These are phyloP conservation scores for Bolboschoenoplectus hybrid DNA, from an alignment of 202 grass and related monocot genomes.

Conservation along the genomic window DNA sequence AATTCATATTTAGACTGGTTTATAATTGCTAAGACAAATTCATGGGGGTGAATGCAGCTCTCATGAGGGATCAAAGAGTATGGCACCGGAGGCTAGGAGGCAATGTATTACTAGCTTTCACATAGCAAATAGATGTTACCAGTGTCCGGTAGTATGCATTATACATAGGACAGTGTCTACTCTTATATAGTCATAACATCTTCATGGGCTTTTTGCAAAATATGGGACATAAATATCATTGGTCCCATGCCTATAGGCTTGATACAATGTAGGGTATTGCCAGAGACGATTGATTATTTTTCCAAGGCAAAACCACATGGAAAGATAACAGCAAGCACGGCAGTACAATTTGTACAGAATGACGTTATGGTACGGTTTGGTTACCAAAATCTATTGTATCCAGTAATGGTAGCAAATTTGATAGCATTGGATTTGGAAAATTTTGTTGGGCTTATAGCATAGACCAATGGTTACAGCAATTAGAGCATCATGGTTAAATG, in stretches of 20 bases:
- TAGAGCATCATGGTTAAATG: background rate
- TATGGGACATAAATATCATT: background rate
- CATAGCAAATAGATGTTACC: background rate
- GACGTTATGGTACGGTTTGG: background rate
- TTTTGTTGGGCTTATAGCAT: background rate
- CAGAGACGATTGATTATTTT: background rate
- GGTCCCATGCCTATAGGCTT: background rate
- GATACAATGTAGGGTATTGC: background rate
- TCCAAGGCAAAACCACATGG: background rate
- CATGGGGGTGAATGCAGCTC: background rate
- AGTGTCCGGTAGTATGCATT: background rate
- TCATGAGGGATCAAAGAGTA: constrained; percentile 7
- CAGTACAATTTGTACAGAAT: constrained; percentile 16
- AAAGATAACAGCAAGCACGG: constrained; percentile 6
- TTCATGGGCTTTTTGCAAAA: background rate
- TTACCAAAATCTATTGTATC: background rate
- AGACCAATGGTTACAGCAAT: background rate
- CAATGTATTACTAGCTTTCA: background rate
- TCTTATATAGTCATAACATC: background rate
- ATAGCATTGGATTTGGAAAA: background rate
- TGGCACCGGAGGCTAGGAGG: background rate
- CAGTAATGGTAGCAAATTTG: background rate
- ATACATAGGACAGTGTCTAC: background rate
- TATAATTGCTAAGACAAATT: constrained; percentile 20
- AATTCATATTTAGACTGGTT: background rate